These are phyloP conservation scores for Asterophora parasitica DNA, from an alignment of 768 basidiomycete genomes.

Conservation along the genomic window DNA sequence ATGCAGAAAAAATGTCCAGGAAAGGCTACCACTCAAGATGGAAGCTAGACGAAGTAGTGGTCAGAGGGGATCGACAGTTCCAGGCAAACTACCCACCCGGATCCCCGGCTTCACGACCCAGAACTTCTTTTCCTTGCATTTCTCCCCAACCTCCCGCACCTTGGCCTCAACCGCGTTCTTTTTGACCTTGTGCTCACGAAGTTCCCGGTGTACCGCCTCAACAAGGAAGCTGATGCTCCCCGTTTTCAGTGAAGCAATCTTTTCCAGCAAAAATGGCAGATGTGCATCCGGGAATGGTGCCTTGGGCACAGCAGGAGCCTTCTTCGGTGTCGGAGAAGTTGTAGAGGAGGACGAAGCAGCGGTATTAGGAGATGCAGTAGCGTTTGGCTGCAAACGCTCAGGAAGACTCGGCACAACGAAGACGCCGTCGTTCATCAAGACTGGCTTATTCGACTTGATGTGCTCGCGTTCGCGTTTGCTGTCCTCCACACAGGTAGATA, in stretches of 20 bases:
- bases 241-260: slow-evolving; percentile 56
- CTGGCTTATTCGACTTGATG: slow-evolving; percentile 11
- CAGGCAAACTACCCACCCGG: slow-evolving; percentile 16
- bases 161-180: slow-evolving; percentile 84
- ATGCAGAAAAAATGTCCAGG: neutral
- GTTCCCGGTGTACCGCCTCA: slow-evolving; percentile 67
- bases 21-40: slow-evolving; percentile 1
- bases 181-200: slow-evolving; percentile 67
- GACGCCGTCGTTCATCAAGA: slow-evolving; percentile 19
- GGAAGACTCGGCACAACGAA: slow-evolving; percentile 49
- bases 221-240: slow-evolving; percentile 62
- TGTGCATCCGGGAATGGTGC: slow-evolving; percentile 66
- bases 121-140: slow-evolving; percentile 64
- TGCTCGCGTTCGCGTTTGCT: slow-evolving; percentile 23
- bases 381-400: slow-evolving; percentile 23
- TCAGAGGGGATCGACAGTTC: neutral
- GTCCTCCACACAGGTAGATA: slow-evolving; percentile 45
- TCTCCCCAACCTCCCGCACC: slow-evolving; percentile 70
- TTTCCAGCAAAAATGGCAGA: slow-evolving; percentile 54
- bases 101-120: slow-evolving; percentile 62
- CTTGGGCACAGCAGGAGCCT: slow-evolving; percentile 38
- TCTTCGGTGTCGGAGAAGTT: slow-evolving; percentile 21
- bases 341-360: slow-evolving; percentile 12
- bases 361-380: slow-evolving; percentile 12
- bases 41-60: slow-evolving; percentile 5